A percentile compares a stretch with the other conserved stretches of the same genome.
phyloP scores from a whole-genome alignment of 192 early-diverging fungal genomes.

The Podila epicladia region DNA sequence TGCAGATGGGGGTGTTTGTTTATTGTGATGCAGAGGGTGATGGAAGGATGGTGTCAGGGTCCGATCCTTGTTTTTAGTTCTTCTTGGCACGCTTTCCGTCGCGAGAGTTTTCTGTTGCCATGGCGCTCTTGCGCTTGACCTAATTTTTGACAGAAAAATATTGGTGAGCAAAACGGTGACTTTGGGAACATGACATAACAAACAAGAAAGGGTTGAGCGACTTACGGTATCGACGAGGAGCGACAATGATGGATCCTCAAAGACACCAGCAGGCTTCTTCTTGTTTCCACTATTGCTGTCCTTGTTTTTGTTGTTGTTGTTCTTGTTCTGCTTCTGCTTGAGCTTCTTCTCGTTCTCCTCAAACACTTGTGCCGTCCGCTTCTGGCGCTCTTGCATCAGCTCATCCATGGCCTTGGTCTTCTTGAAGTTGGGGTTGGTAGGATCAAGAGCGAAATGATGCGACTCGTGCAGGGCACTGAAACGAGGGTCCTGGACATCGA shows the following conservation, averaged over 20 bases:
- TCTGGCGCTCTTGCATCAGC: slow-evolving; percentile 67
- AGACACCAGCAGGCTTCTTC: slow-evolving; percentile 22
- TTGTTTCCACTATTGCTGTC: slow-evolving; percentile 16
- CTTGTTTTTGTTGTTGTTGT: slow-evolving; percentile 35
- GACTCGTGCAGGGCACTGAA: slow-evolving; percentile 83
- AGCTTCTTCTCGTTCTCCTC: slow-evolving; percentile 49
- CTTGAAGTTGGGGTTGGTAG: slow-evolving; percentile 92
- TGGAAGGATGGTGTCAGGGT: background rate
- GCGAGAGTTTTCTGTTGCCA: slow-evolving; percentile 53
- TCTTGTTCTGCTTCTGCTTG: slow-evolving; percentile 22
- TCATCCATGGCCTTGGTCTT: slow-evolving; percentile 84
- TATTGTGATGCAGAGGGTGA: background rate
- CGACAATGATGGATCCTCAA: slow-evolving; percentile 60
- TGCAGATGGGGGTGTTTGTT: background rate
- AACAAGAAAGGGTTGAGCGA: background rate
- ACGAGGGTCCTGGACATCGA: slow-evolving; percentile 86
- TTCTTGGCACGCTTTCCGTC: slow-evolving; percentile 53
- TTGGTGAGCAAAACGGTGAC: background rate
- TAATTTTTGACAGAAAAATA: background rate
- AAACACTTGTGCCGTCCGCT: slow-evolving; percentile 24
- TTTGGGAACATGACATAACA: background rate
- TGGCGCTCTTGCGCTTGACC: slow-evolving; percentile 69
- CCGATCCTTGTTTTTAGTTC: background rate
- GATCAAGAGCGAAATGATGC: slow-evolving; percentile 94
- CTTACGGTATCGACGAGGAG: slow-evolving; percentile 65